These are phyloP conservation scores for Hypomontagnella submonticulosa DNA, from an alignment of 495 filamentous ascomycete genomes.

Conservation along the genomic window DNA sequence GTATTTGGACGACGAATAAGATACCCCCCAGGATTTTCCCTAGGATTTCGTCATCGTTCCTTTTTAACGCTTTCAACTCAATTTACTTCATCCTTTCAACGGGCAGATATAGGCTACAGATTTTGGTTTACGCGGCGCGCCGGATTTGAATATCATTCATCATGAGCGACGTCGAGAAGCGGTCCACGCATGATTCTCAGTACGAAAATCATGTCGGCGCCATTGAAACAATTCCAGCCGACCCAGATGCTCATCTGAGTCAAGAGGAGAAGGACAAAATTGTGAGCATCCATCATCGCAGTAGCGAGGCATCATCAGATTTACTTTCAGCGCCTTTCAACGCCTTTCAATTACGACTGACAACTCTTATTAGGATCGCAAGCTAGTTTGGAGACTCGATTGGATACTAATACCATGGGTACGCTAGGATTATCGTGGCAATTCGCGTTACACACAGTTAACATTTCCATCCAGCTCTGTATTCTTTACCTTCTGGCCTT, in stretches of 20 bases:
- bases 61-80: slow-evolving; percentile 7
- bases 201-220: slow-evolving; percentile 44
- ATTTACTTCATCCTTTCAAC: background rate
- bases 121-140: background rate
- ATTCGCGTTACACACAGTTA: slow-evolving; percentile 4
- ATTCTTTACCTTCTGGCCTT: slow-evolving; percentile 88
- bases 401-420: slow-evolving; percentile 79
- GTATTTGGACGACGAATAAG: background rate
- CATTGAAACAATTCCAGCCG: slow-evolving; percentile 47
- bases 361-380: slow-evolving; percentile 65
- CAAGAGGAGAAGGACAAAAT: slow-evolving; percentile 73
- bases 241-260: slow-evolving; percentile 76
- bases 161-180: slow-evolving; percentile 50
- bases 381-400: slow-evolving; percentile 76
- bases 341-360: slow-evolving; percentile 20
- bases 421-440: slow-evolving; percentile 28
- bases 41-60: background rate
- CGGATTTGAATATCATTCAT: slow-evolving; percentile 12
- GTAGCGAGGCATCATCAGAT: background rate
- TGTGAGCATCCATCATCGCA: slow-evolving; percentile 58
- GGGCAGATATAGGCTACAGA: background rate
- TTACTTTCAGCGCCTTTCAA: background rate
- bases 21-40: slow-evolving; percentile 9
- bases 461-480: slow-evolving; percentile 64
- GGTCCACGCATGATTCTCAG: slow-evolving; percentile 46